Base-by-base conservation (phyloP, 2,329 filamentous ascomycete species). In the Capronia coronata region DNA sequence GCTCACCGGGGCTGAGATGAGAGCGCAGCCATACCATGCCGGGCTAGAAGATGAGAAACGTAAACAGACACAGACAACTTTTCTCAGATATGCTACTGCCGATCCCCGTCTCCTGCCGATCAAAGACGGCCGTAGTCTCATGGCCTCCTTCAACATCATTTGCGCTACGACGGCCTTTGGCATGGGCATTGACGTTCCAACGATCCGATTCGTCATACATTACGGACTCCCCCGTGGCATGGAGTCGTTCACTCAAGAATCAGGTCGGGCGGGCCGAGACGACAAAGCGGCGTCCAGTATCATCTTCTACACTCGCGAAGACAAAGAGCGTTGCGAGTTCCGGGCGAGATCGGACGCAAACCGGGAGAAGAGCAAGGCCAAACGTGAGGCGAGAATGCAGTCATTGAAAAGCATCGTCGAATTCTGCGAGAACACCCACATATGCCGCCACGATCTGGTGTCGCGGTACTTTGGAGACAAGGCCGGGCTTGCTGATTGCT, bases 171-270 rank as follows among this genome's bases (percentile, higher is more conserved):
- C 88, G 1, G 91, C 91, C 0, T 97, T 97, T 62, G 91, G 91
- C 2, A 97, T 97, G 91, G 91, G 91, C 21, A 96, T 97, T 57
- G 90, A 97, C 67, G 96, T 96, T 67, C 82, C 93, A 45, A 85
- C 94, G 60, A 91, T 97, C 9, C 85, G 91, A 2, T 96, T 96
- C 61, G 90, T 97, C 1, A 82, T 93, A 1, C 91, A 97, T 68
- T 97, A 91, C 89, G 86, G 88, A 51, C 77, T 95, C 8, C 87
- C 91, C 8, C 94, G 94, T 64, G 93, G 86, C 2, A 95, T 97
- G 64, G 91, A 97, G 66, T 88, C 90, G 1, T 96, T 93, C 64
- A 95, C 96, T 62, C 91, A 97, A 68, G 91, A 97, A 74, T 90
- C 88, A 1, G 91, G 91, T 0, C 84, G 91, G 32, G 91, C 90